Conservation (phyloP, 2,329 filamentous ascomycete genomes). For the Cytospora piceae region DNA sequence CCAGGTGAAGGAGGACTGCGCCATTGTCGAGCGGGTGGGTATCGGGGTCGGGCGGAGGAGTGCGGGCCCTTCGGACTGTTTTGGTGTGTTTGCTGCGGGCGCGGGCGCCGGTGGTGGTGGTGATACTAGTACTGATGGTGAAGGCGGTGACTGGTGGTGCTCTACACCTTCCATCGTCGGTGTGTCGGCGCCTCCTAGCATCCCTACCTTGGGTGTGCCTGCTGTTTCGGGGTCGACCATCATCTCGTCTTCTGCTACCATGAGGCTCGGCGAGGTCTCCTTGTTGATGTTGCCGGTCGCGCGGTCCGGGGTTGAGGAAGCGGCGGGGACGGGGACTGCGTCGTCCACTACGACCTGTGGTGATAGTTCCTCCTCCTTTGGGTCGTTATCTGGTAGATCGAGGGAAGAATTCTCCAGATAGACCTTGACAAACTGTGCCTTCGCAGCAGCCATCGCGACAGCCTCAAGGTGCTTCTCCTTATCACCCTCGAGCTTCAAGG, state of each 20-base stretch:
- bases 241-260: constrained; percentile 27
- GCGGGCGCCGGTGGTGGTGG: constrained; percentile 2
- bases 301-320: neutral
- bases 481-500: constrained; percentile 50
- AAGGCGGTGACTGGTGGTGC: constrained; percentile 15
- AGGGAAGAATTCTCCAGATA: constrained; percentile 59
- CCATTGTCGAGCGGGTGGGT: constrained; percentile 67
- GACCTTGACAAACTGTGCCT: constrained; percentile 66
- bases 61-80: constrained; percentile 33
- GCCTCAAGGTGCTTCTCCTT: constrained; percentile 54
- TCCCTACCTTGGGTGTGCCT: constrained; percentile 14
- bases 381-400: constrained; percentile 38
- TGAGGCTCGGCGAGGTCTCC: constrained; percentile 20
- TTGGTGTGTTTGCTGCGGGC: constrained; percentile 1
- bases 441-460: constrained; percentile 64
- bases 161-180: constrained; percentile 23
- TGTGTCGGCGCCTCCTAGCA: constrained; percentile 5
- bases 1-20: constrained; percentile 78
- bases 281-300: constrained; percentile 16
- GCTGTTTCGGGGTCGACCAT: constrained; percentile 28
- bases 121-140: constrained; percentile 11
- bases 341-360: constrained; percentile 37
- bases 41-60: constrained; percentile 47
- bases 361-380: constrained; percentile 34
- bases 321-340: constrained; percentile 7